Evolutionary conservation across 768 basidiomycete species (phyloP).

Genomic region (Daedaleopsis nitida): DNA sequence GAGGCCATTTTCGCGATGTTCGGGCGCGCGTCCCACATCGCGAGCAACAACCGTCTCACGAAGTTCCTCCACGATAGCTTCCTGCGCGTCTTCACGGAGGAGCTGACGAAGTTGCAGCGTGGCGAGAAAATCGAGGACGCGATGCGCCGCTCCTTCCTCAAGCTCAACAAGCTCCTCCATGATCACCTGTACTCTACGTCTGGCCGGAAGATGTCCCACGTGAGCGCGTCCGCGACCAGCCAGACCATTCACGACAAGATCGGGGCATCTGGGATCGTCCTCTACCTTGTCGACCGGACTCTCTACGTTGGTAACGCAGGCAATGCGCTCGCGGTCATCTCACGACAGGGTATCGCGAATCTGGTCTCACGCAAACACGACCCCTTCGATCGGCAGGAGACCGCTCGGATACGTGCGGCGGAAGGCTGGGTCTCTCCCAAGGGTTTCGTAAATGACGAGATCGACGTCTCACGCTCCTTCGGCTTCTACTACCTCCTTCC

Average conservation of each 20-base stretch:
- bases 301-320: conserved; percentile 92
- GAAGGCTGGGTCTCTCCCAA: conserved; percentile 95
- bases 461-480: conserved; percentile 90
- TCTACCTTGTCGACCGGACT: conserved; percentile 79
- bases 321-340: conserved; percentile 84
- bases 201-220: conserved; percentile 73
- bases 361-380: conserved; percentile 82
- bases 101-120: conserved; percentile 51
- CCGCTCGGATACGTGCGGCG: conserved; percentile 81
- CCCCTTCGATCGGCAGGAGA: conserved; percentile 86
- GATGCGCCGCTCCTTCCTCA: conserved; percentile 83
- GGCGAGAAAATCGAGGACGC: conserved; percentile 62
- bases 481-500: conserved; percentile 91
- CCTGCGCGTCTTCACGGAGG: conserved; percentile 56
- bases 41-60: conserved; percentile 67
- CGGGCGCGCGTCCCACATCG: conserved; percentile 66
- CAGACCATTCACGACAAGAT: conserved; percentile 49
- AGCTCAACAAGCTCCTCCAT: conserved; percentile 80
- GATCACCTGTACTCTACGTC: conserved; percentile 56
- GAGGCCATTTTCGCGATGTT: conserved; percentile 98
- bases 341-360: conserved; percentile 71
- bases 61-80: conserved; percentile 88
- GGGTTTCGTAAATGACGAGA: conserved; percentile 89
- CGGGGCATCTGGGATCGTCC: conserved; percentile 83
- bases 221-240: conserved; percentile 46